Evolutionary conservation across 2,329 filamentous ascomycete species (phyloP), one percentile per base, ranked within the genome.

Genomic region (Phyllosticta capitalensis): DNA sequence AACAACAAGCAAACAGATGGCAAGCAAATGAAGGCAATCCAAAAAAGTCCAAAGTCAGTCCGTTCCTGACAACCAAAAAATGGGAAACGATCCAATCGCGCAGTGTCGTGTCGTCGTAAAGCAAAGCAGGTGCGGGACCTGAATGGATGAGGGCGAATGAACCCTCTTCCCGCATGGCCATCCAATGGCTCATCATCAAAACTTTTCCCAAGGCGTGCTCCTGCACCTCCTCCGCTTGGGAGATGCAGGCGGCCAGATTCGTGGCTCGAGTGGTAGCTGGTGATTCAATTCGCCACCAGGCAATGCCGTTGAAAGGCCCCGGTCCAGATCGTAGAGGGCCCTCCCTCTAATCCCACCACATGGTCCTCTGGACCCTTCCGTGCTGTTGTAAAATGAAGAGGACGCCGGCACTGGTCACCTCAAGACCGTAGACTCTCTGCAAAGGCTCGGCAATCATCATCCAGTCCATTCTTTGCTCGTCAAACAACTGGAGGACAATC

Each of bases 371-470:
- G 2, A 69, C 63, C 52, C 72, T 65, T n/a, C 72, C 72, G 52
- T 73, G 71, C 28, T 66, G 65, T 51, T 65, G 65, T 63, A 74
- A 57, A 33, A 74, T 72, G 22, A 63, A 67, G 19, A 74, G 60
- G 9, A 74, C 70, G 58, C 70, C 69, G 1, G 67, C 70, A 63
- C 67, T 70, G 22, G 65, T 66, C 19, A 71, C 72, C 28, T 64
- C 63, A 33, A 71, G 64, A 0, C 70, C 69, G 67, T 70, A 73
- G 5, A 69, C 61, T 22, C 70, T 63, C 64, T 67, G 65, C 51
- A 74, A 64, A 9, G 68, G 66, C 55, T 69, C 69, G 5, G 69
- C 68, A 53, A 74, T 72, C n/a, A 64, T 66, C 65, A 66, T 72
- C 72, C 72, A 74, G 56, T 68, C 67, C n/a, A 72, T 63, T 0